Conservation (phyloP, 1,139 yeast species). For the Ogataea hybrid region DNA sequence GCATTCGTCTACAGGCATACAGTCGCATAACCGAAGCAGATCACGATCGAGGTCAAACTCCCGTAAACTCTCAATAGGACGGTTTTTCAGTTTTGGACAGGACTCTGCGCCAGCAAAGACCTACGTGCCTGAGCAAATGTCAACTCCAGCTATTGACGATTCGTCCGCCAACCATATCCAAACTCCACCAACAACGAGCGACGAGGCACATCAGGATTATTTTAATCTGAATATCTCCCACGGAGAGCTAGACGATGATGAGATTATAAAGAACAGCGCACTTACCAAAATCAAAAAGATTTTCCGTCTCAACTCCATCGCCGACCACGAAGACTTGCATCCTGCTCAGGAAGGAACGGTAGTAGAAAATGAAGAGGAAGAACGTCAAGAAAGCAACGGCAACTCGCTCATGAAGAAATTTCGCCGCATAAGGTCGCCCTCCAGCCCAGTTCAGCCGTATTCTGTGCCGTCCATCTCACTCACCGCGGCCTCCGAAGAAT, state of each 20-base stretch:
- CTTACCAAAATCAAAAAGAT: slow-evolving; percentile 30
- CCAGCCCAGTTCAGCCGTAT: slow-evolving; percentile 26
- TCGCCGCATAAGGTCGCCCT: slow-evolving; percentile 31
- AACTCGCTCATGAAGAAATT: slow-evolving; percentile 29
- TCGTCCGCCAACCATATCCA: slow-evolving; percentile 12
- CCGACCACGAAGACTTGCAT: slow-evolving; percentile 9
- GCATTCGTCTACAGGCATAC: slow-evolving; percentile 12
- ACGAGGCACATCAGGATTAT: slow-evolving; percentile 12
- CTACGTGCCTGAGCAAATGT: slow-evolving; percentile 7
- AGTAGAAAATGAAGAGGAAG: slow-evolving; percentile 8
- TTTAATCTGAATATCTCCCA: slow-evolving; percentile 9
- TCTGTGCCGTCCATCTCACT: slow-evolving; percentile 9
- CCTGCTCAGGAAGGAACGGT: slow-evolving; percentile 6
- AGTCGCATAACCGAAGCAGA: slow-evolving; percentile 14
- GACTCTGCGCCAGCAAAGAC: slow-evolving; percentile 10
- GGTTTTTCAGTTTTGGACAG: slow-evolving; percentile 31
- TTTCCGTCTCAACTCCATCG: slow-evolving; percentile 27
- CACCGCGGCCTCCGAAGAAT: slow-evolving; percentile 18
- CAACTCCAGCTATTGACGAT: slow-evolving; percentile 20
- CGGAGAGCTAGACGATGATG: slow-evolving; percentile 13
- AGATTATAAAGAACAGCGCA: slow-evolving; percentile 19
- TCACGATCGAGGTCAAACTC: slow-evolving; percentile 33
- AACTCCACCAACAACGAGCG: slow-evolving; percentile 22
- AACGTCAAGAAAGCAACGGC: slow-evolving; percentile 19
- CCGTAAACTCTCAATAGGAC: slow-evolving; percentile 29